Evolutionary conservation across 257 asterid species (phyloP), one percentile per base, ranked within the genome.

Genomic region (Plectranthus barbatus): DNA sequence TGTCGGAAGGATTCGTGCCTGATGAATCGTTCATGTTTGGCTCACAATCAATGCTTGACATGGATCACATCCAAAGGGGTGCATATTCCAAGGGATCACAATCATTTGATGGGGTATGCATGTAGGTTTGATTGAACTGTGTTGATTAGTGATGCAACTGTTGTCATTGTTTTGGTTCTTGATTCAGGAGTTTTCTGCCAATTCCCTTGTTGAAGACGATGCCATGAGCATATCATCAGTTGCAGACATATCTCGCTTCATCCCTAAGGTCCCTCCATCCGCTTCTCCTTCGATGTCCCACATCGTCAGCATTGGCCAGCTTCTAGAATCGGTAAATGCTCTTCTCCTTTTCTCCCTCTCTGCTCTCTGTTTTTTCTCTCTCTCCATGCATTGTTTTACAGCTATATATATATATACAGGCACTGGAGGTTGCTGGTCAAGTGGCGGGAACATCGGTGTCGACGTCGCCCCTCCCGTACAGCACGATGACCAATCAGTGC

Each of bases 381-480:
- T n/a, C n/a, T n/a, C n/a, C n/a, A n/a, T n/a, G n/a, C n/a, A n/a
- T n/a, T n/a, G n/a, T n/a, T n/a, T n/a, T n/a, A n/a, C n/a, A n/a
- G n/a, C n/a, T n/a, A n/a, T n/a, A n/a, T n/a, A n/a, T n/a, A n/a
- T n/a, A n/a, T n/a, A n/a, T 31, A 2, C 36, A 93, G 97, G 99
- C 99, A 19, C 91, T 90, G 9, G 95, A 90, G 77, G 99, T 93
- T 62, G 99, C 99, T 37, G 93, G 99, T 47, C 97, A 93, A 73
- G 99, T 93, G 31, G 99, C 97, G n/a, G 97, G 99, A 64, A 68
- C 97, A 48, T 75, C 87, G 5, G 75, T 93, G 26, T 93, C 97
- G 47, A 87, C 99, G 13, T 90, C 96, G 20, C 99, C 97, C 14
- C 94, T 90, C 66, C 97, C 97, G 10, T 93, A 85, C 74, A 85